phyloP scores from a whole-genome alignment of 2,329 filamentous ascomycete species.

The Talaromyces verruculosus region DNA sequence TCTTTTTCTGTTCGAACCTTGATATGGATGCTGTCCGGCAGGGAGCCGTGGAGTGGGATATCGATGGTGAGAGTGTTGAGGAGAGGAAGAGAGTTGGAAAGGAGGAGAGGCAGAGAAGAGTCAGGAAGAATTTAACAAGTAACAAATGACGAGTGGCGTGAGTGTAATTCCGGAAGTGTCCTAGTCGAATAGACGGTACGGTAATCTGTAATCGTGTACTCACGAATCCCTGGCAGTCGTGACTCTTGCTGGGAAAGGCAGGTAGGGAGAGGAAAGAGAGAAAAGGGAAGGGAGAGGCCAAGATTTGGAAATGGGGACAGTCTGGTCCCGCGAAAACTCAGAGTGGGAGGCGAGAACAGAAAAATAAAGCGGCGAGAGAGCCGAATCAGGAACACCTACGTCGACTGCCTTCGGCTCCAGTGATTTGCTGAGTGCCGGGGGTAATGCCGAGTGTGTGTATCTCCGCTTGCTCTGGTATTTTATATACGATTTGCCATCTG shows the following conservation, averaged over 20 bases:
- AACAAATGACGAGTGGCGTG: neutral
- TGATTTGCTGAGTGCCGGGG: slow-evolving; percentile 7
- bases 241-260: slow-evolving; percentile 1
- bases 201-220: neutral
- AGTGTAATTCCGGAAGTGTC: neutral
- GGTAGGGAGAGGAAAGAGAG: neutral
- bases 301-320: neutral
- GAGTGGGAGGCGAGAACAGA: slow-evolving; percentile 7
- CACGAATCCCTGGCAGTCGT: neutral
- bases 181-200: neutral
- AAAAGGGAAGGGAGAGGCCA: neutral
- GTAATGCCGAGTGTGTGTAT: slow-evolving; percentile 1
- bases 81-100: slow-evolving; percentile 17
- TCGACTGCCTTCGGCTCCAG: neutral
- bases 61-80: slow-evolving; percentile 15
- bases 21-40: slow-evolving; percentile 1
- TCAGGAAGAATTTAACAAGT: neutral
- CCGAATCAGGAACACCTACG: slow-evolving; percentile 11
- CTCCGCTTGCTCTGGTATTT: neutral
- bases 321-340: neutral
- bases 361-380: slow-evolving; percentile 1
- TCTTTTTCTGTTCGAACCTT: slow-evolving; percentile 2
- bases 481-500: neutral
- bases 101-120: neutral
- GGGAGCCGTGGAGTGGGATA: slow-evolving; percentile 6